Evolutionary conservation across 495 filamentous ascomycete species (phyloP), one percentile per base, ranked within the genome.

Genomic region (Arthonia radiata): DNA sequence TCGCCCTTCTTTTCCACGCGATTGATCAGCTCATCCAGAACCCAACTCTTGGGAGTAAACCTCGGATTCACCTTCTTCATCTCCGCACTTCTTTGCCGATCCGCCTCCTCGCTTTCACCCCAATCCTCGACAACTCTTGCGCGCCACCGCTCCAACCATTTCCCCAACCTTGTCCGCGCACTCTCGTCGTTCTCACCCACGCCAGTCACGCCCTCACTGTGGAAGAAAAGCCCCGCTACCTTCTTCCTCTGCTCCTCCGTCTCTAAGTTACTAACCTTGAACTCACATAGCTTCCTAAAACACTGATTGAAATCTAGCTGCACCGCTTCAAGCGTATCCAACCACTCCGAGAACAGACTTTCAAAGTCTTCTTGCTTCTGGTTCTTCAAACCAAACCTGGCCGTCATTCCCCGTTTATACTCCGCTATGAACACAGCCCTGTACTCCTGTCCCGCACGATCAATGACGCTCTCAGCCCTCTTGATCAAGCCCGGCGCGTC

Each of bases 41-140:
- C 64, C 86, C 89, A 97, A 13, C 67, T 65, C 17, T 79, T 57
- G 0, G 89, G 79, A 1, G 90, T 49, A 37, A 94, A 94, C 44
- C 74, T 90, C 13, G 86, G 86, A 40, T 94, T 97, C 4, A 79
- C 68, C 4, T 47, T 52, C 49, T 71, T 78, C 86, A 94, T 97
- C n/a, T n/a, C n/a, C n/a, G n/a, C n/a, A n/a, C n/a, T n/a, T n/a
- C n/a, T n/a, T n/a, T n/a, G n/a, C n/a, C n/a, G n/a, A n/a, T n/a
- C n/a, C 13, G 50, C 60, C 1, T 28, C 39, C 34, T 67, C 60
- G 24, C 86, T 50, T 30, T 71, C 64, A 36, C 51, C 49, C 77
- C 77, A 86, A 38, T 89, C 79, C 33, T 76, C 64, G 4, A 64
- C 36, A 0, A 81, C 47, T 2, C 82, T 56, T 7, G 38, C 43